Evolutionary conservation across 352 stramenopile species (phyloP).

Genomic region (Globisporangium cystogenes): DNA sequence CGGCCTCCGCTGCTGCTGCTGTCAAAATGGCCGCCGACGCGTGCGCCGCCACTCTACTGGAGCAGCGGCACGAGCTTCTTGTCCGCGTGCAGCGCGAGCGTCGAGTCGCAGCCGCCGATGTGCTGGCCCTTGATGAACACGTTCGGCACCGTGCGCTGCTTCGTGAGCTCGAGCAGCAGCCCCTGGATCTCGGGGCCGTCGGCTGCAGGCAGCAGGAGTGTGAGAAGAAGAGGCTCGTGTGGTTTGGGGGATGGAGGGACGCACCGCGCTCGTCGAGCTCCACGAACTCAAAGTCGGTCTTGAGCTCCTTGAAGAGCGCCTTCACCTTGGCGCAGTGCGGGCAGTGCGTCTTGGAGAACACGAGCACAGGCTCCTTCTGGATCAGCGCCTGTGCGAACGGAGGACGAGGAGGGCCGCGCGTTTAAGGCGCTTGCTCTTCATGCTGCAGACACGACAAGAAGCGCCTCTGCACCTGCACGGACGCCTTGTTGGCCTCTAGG

Average conservation of each 20-base stretch:
- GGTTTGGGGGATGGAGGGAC: too few species aligned
- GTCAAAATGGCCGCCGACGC: background rate
- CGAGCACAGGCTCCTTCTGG: conserved; percentile 63
- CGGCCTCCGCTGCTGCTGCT: background rate
- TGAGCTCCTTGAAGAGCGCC: conserved; percentile 71
- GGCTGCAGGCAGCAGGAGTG: conserved; percentile 21
- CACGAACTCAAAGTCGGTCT: conserved; percentile 51
- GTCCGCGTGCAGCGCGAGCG: conserved; percentile 44
- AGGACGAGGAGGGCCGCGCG: background rate
- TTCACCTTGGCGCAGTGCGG: conserved; percentile 92
- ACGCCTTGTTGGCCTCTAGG: conserved; percentile 53
- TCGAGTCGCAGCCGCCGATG: conserved; percentile 92
- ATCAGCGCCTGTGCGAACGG: conserved; percentile 67
- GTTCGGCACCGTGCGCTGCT: conserved; percentile 96
- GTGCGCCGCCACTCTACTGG: too few species aligned
- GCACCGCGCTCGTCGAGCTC: conserved; percentile 63
- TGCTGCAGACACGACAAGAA: too few species aligned
- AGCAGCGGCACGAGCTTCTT: conserved; percentile 53
- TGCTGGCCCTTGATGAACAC: conserved; percentile 97
- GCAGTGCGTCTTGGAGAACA: conserved; percentile 97
- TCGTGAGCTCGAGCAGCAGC: conserved; percentile 88
- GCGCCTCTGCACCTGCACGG: conserved; percentile 46
- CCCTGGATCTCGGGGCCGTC: conserved; percentile 91
- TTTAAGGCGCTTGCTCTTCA: too few species aligned
- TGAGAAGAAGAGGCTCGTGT: too few species aligned